Conservation (phyloP, 2,329 filamentous ascomycete genomes). For the Diplodia intermedia region DNA sequence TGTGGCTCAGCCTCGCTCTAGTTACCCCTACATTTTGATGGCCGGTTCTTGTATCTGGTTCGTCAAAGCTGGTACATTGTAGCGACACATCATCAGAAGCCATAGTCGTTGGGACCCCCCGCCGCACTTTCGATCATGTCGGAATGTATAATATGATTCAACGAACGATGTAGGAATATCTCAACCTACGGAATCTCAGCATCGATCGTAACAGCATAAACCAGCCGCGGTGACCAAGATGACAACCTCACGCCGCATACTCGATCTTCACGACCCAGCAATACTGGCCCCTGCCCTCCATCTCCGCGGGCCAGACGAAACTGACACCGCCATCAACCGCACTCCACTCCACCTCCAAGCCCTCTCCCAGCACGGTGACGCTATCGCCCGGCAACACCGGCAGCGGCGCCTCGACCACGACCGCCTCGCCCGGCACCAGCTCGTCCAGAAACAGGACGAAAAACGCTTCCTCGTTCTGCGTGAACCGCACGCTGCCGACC, state of each 20-base stretch:
- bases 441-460: constrained; percentile 57
- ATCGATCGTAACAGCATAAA: too few species aligned
- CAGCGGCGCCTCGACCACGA: constrained; percentile 54
- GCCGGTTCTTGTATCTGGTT: too few species aligned
- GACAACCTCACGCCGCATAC: constrained; percentile 21
- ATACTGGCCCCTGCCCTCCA: constrained; percentile 32
- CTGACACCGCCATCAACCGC: constrained; percentile 36
- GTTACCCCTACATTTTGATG: too few species aligned
- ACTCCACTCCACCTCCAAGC: constrained; percentile 25
- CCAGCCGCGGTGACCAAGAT: not conserved
- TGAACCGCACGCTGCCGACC: constrained; percentile 58
- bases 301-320: constrained; percentile 40
- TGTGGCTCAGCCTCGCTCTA: too few species aligned
- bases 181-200: too few species aligned
- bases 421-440: constrained; percentile 40
- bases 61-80: too few species aligned
- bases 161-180: too few species aligned
- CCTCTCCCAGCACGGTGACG: constrained; percentile 54
- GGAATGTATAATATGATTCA: too few species aligned
- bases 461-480: constrained; percentile 60
- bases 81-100: too few species aligned
- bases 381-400: constrained; percentile 57
- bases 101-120: too few species aligned
- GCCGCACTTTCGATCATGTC: too few species aligned
- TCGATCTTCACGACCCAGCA: constrained; percentile 37